A percentile compares a stretch with the other conserved stretches of the same genome.
phyloP scores from a whole-genome alignment of 177 flowering plant species.

The Vitis hybrid region DNA sequence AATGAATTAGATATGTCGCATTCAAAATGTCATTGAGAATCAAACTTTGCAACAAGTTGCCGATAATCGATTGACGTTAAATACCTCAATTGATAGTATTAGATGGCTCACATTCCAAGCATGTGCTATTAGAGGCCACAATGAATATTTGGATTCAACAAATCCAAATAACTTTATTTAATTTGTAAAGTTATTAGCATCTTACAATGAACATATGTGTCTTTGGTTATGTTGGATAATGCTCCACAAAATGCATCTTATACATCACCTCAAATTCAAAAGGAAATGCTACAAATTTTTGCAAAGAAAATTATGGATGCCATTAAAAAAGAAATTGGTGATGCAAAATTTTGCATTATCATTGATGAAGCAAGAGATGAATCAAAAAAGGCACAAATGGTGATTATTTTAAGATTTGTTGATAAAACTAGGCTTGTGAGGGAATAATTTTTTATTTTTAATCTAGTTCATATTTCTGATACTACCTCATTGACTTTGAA shows the following conservation, averaged over 20 bases:
- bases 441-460: conserved; percentile 1
- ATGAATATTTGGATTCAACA: conserved; percentile 7
- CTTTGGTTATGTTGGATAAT: conserved; percentile 4
- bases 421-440: neutral
- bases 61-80: neutral
- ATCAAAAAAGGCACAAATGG: too few relatives aligned
- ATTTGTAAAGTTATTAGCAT: conserved; percentile 3
- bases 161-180: conserved; percentile 18
- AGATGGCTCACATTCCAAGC: conserved; percentile 3
- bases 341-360: too few relatives aligned
- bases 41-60: neutral
- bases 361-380: too few relatives aligned
- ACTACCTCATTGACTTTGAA: conserved; percentile 3
- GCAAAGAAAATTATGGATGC: too few relatives aligned
- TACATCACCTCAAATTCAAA: conserved; percentile 1
- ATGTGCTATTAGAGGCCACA: conserved; percentile 18
- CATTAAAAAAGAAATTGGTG: too few relatives aligned
- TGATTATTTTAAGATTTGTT: conserved; percentile 2
- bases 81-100: neutral
- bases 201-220: conserved; percentile 2
- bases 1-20: neutral
- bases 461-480: neutral
- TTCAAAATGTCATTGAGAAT: neutral
- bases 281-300: too few relatives aligned
- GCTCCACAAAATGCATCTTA: conserved; percentile 8